Base-by-base conservation (phyloP, 768 basidiomycete species). In the Rhodotorula graminis region DNA sequence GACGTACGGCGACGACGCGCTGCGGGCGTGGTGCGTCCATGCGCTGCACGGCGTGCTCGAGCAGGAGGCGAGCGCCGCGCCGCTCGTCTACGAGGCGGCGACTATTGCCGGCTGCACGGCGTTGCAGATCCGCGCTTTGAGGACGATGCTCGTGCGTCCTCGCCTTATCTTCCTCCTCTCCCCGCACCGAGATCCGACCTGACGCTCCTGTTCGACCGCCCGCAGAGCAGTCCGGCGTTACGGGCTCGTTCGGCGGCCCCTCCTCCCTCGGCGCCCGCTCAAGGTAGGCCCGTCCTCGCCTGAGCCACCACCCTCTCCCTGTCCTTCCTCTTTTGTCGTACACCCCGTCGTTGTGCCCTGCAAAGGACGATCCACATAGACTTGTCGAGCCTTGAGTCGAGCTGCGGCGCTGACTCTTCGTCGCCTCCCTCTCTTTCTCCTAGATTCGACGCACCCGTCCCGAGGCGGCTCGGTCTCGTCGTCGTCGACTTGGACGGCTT, bases 81-180 rank as follows among this genome's bases (percentile, higher is more conserved):
- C 94, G 29, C 91, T 90, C 40, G 90, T 97, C 57, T 97, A 97
- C 80, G 93, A 96, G 80, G 93, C 96, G 18, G 92, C 94, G 16
- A 95, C 94, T 6, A 82, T 97, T 9, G 93, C 92, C 79, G 90
- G 88, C 74, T 91, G 90, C 80, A 91, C 73, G 90, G 90, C 75
- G 79, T 83, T 97, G 69, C 93, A 96, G 79, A 92, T 96, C 76
- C 85, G 93, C 88, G 90, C 81, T 62, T 86, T 85, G 68, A 77
- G 73, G 69, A 67, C 76, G 66, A 76, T 67, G 12, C 76, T 77
- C 59, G 77, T 79, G 56, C 60, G 80, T 64, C 50, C 53, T 40
- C 57, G n/a, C n/a, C n/a, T n/a, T n/a, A n/a, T n/a, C 62, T 52
- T 42, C 42, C 50, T 75, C 62, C 12, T 16, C 21, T 31, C 29